Conservation (phyloP, 2,329 filamentous ascomycete species). For the Chrysoporthe austroafricana region DNA sequence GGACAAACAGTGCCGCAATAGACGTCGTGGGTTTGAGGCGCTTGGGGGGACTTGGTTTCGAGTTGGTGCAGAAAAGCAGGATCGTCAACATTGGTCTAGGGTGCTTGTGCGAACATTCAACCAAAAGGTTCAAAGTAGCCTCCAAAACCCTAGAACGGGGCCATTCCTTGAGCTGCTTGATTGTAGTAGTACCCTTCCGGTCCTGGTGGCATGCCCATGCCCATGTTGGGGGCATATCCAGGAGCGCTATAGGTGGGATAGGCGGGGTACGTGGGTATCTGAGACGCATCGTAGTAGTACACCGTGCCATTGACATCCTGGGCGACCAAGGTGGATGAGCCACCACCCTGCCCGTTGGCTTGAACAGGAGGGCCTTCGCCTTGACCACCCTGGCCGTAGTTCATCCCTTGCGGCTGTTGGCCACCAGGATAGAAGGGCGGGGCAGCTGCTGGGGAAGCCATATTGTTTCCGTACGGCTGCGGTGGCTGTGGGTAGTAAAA, state of each 20-base stretch:
- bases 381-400: conserved; percentile 49
- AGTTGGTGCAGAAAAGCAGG: not conserved
- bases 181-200: conserved; percentile 73
- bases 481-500: conserved; percentile 68
- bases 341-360: conserved; percentile 51
- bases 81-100: not conserved
- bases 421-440: conserved; percentile 61
- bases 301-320: conserved; percentile 96
- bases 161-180: conserved; percentile 57
- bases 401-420: conserved; percentile 50
- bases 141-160: conserved; percentile 59
- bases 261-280: conserved; percentile 60
- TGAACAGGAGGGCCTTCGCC: conserved; percentile 42
- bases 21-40: not conserved
- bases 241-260: conserved; percentile 54
- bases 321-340: conserved; percentile 65
- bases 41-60: not conserved
- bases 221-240: conserved; percentile 60
- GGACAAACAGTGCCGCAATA: not conserved
- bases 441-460: conserved; percentile 45
- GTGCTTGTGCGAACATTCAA: not conserved
- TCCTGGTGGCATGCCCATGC: conserved; percentile 66
- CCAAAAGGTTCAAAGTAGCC: conserved; percentile 29
- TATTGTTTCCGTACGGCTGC: conserved; percentile 49
- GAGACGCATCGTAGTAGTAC: conserved; percentile 87